These are phyloP conservation scores for Lachnellula cervina DNA, from an alignment of 2,329 filamentous ascomycete species.

Conservation along the genomic window DNA sequence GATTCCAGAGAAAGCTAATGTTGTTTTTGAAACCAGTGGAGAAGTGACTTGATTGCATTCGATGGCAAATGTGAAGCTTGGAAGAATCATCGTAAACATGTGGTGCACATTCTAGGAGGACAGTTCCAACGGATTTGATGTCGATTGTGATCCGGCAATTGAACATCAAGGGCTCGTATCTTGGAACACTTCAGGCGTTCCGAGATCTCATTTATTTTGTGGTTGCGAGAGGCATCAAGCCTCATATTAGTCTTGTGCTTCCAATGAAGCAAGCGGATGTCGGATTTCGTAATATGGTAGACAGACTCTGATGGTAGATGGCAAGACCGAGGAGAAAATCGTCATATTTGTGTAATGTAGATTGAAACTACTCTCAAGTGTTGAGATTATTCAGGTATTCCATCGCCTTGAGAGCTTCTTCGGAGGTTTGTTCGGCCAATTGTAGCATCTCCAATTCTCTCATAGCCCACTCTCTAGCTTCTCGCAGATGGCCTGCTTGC, in stretches of 20 bases:
- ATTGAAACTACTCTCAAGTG: neutral
- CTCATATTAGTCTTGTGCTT: slow-evolving; percentile 17
- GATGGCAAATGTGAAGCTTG: slow-evolving; percentile 15
- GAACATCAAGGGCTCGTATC: slow-evolving; percentile 17
- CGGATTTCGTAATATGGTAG: slow-evolving; percentile 16
- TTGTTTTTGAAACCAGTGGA: slow-evolving; percentile 21
- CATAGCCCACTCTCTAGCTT: slow-evolving; percentile 22
- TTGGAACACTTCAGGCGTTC: slow-evolving; percentile 18
- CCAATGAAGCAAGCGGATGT: slow-evolving; percentile 15
- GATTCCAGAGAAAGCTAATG: slow-evolving; percentile 18
- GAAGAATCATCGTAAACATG: slow-evolving; percentile 18
- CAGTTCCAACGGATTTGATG: slow-evolving; percentile 11
- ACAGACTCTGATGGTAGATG: slow-evolving; percentile 20
- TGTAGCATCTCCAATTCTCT: slow-evolving; percentile 20
- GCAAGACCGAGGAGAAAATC: slow-evolving; percentile 18
- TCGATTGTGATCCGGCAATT: slow-evolving; percentile 18
- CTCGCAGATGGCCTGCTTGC: slow-evolving; percentile 7
- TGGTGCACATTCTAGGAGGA: slow-evolving; percentile 17
- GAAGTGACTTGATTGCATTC: slow-evolving; percentile 17
- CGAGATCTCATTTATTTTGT: slow-evolving; percentile 19
- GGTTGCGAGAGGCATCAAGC: slow-evolving; percentile 15
- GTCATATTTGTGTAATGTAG: slow-evolving; percentile 11
- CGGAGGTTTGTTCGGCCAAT: slow-evolving; percentile 22
- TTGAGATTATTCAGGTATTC: neutral
- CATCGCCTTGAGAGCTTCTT: neutral